A percentile compares a stretch with the other conserved stretches of the same genome.
Conservation (phyloP, 1,284 basidiomycete genomes). For the Xerocomus minutiporus region DNA sequence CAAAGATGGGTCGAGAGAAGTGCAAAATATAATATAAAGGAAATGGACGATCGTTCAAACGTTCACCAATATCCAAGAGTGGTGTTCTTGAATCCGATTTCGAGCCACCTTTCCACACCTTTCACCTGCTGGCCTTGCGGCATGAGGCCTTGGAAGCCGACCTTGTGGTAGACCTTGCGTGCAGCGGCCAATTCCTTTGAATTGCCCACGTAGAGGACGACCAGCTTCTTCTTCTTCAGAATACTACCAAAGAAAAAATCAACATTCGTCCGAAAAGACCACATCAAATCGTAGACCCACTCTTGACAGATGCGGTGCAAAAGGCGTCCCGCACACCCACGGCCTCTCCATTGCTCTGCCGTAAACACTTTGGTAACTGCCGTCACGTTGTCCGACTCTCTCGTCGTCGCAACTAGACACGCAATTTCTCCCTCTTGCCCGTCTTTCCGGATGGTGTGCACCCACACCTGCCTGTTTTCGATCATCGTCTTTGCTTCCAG, state of each 20-base stretch:
- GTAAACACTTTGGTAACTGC: constrained; percentile 53
- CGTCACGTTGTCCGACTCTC: constrained; percentile 39
- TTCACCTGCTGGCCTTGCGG: constrained; percentile 8
- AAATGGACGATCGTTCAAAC: background rate
- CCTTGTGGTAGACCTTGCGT: constrained; percentile 21
- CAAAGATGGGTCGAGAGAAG: background rate
- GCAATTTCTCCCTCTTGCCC: constrained; percentile 42
- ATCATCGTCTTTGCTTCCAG: constrained; percentile 53
- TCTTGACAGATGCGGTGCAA: constrained; percentile 40
- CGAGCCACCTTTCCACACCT: constrained; percentile 23
- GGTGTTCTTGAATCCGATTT: constrained; percentile 17
- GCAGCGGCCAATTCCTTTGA: constrained; percentile 16
- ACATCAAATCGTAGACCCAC: constrained; percentile 24
- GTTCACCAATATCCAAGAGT: constrained; percentile 14
- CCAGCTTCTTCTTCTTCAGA: constrained; percentile 33
- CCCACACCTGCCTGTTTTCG: constrained; percentile 51
- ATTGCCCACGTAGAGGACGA: constrained; percentile 50
- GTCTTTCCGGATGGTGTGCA: constrained; percentile 41
- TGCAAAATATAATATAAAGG: background rate
- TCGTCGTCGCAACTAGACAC: constrained; percentile 56
- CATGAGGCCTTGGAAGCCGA: constrained; percentile 24
- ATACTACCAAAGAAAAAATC: constrained; percentile 17
- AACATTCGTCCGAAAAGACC: background rate
- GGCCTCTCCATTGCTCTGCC: constrained; percentile 36
- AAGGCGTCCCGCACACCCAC: constrained; percentile 44